Evolutionary conservation across 495 filamentous ascomycete genomes (phyloP).

Genomic region (Aspergillus incahuasiensis): DNA sequence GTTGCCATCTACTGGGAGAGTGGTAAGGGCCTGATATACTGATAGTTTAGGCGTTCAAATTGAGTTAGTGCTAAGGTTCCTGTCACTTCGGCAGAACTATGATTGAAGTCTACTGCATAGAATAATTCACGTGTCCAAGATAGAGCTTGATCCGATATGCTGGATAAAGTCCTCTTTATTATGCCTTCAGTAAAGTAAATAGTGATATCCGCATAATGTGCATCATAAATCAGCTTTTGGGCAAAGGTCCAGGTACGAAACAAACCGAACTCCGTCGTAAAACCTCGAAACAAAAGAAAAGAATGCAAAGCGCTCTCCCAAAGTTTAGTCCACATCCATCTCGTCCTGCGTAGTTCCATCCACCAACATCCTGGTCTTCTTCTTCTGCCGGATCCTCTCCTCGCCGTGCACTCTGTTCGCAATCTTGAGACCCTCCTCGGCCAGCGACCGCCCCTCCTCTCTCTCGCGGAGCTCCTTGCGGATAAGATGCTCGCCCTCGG

Average conservation of each 20-base stretch:
- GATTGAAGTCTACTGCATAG: background rate
- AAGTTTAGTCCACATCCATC: constrained; percentile 63
- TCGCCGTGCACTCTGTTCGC: constrained; percentile 40
- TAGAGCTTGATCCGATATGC: background rate
- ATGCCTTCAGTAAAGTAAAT: background rate
- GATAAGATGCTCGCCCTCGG: constrained; percentile 80
- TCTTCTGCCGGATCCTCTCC: constrained; percentile 54
- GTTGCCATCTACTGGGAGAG: too few relatives aligned
- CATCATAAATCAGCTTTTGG: constrained; percentile 15
- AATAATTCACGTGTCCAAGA: background rate
- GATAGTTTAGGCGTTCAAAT: background rate
- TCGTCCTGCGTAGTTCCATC: constrained; percentile 62
- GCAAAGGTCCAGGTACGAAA: constrained; percentile 16
- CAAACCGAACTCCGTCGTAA: constrained; percentile 23
- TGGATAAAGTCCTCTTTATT: background rate
- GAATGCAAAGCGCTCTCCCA: constrained; percentile 11
- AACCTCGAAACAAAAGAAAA: constrained; percentile 13
- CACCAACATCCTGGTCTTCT: constrained; percentile 58
- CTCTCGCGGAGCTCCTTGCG: constrained; percentile 45
- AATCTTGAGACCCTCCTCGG: constrained; percentile 19
- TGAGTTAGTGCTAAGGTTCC: background rate
- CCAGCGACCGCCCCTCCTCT: constrained; percentile 41
- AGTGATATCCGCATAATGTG: constrained; percentile 8
- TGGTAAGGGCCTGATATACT: too few relatives aligned
- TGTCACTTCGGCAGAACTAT: too few relatives aligned